These are phyloP conservation scores for Malus hybrid DNA, from an alignment of 331 rosid genomes.

Conservation along the genomic window DNA sequence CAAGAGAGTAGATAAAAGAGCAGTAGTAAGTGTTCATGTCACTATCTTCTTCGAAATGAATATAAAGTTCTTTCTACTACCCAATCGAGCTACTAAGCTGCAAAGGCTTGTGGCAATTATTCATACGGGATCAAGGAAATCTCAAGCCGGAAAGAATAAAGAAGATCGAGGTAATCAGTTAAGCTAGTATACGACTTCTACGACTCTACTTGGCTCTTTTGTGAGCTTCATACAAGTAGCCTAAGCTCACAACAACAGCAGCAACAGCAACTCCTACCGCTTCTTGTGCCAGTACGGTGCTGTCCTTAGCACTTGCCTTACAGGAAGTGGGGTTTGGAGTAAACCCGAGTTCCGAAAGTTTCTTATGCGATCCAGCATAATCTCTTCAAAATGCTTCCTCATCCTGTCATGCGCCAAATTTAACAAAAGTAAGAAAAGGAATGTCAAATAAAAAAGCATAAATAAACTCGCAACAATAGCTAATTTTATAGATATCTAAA, in stretches of 20 bases:
- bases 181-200: neutral
- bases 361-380: slow-evolving; percentile 76
- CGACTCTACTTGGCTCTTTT: slow-evolving; percentile 48
- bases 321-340: slow-evolving; percentile 30
- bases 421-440: neutral
- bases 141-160: neutral
- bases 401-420: slow-evolving; percentile 37
- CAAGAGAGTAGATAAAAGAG: neutral
- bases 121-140: slow-evolving; percentile 6
- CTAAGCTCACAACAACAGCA: slow-evolving; percentile 72
- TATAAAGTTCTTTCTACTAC: slow-evolving; percentile 11
- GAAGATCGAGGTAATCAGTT: neutral
- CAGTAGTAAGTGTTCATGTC: neutral
- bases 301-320: slow-evolving; percentile 40
- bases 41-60: slow-evolving; percentile 10
- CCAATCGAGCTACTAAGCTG: slow-evolving; percentile 9
- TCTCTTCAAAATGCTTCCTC: slow-evolving; percentile 76
- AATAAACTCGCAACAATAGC: neutral
- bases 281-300: slow-evolving; percentile 56
- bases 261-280: slow-evolving; percentile 80
- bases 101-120: slow-evolving; percentile 2
- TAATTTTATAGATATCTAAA: neutral
- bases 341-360: slow-evolving; percentile 86
- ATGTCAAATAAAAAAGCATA: neutral
- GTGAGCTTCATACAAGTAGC: slow-evolving; percentile 71